Evolutionary conservation across 805 yeast species (phyloP).

Genomic region (Lachancea thermotolerans): DNA sequence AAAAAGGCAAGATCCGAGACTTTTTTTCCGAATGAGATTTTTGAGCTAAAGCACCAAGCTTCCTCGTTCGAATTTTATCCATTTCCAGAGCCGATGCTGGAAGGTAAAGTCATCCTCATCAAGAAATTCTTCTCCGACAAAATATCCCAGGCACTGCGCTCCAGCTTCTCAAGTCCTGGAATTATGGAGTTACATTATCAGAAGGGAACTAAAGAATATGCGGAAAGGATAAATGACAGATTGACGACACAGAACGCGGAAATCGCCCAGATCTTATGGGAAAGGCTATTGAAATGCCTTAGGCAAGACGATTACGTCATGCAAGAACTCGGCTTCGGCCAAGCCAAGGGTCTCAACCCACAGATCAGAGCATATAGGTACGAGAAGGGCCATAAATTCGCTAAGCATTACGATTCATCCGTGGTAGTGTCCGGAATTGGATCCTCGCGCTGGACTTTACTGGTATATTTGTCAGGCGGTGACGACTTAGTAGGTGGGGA

Average conservation of each 20-base stretch:
- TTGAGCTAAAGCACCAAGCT: neutral
- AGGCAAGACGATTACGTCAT: slow-evolving; percentile 27
- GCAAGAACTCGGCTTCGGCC: slow-evolving; percentile 30
- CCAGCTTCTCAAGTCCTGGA: slow-evolving; percentile 1
- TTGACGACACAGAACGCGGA: slow-evolving; percentile 34
- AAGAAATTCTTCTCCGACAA: slow-evolving; percentile 5
- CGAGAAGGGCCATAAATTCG: slow-evolving; percentile 50
- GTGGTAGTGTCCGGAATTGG: slow-evolving; percentile 36
- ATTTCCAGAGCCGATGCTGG: slow-evolving; percentile 5
- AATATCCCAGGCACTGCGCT: slow-evolving; percentile 4
- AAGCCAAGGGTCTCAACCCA: slow-evolving; percentile 46
- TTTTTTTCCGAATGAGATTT: slow-evolving; percentile 6
- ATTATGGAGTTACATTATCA: slow-evolving; percentile 9
- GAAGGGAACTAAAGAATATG: slow-evolving; percentile 37
- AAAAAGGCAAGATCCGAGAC: neutral
- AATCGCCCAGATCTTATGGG: slow-evolving; percentile 39
- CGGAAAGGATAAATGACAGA: slow-evolving; percentile 53
- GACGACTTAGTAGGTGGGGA: slow-evolving; percentile 54
- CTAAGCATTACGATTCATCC: slow-evolving; percentile 55
- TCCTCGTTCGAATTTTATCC: slow-evolving; percentile 6
- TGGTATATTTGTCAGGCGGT: slow-evolving; percentile 51
- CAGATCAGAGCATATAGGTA: slow-evolving; percentile 52
- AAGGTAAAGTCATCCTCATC: slow-evolving; percentile 10
- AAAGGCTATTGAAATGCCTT: slow-evolving; percentile 32
- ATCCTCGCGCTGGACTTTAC: slow-evolving; percentile 50